Evolutionary conservation across 2,329 filamentous ascomycete species (phyloP).

Genomic region (Fonsecaea pugnacius): DNA sequence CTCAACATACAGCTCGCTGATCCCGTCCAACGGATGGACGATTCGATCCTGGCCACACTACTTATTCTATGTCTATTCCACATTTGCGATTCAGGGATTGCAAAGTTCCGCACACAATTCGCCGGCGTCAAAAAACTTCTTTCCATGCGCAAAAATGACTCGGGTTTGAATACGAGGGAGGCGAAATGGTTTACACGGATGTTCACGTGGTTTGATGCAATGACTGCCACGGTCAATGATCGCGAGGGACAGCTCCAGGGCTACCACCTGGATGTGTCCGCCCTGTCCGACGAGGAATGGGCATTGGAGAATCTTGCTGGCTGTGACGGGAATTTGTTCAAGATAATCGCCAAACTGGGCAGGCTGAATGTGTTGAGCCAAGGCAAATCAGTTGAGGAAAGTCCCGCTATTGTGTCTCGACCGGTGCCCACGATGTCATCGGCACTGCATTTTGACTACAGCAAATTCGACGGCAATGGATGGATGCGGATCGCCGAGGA

Average conservation of each 20-base stretch:
- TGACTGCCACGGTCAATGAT: conserved; percentile 89
- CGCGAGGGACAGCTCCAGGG: conserved; percentile 78
- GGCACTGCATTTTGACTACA: conserved; percentile 40
- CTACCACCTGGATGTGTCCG: conserved; percentile 65
- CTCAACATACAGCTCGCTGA: conserved; percentile 85
- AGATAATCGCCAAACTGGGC: conserved; percentile 79
- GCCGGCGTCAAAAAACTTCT: conserved; percentile 91
- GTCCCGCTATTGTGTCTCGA: conserved; percentile 33
- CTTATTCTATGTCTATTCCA: conserved; percentile 89
- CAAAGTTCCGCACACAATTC: conserved; percentile 91
- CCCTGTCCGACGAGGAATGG: conserved; percentile 69
- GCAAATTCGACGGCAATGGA: conserved; percentile 64
- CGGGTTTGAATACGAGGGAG: conserved; percentile 53
- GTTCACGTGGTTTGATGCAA: conserved; percentile 93
- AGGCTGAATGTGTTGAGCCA: conserved; percentile 84
- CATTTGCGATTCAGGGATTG: conserved; percentile 89
- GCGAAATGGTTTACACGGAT: conserved; percentile 82
- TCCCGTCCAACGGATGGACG: conserved; percentile 73
- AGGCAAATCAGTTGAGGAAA: conserved; percentile 50
- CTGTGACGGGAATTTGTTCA: conserved; percentile 85
- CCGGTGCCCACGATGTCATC: conserved; percentile 43
- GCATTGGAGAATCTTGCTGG: conserved; percentile 84
- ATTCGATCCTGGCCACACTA: conserved; percentile 85
- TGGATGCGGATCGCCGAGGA: conserved; percentile 46
- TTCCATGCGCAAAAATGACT: conserved; percentile 69